These are phyloP conservation scores for Candida piceae DNA, from an alignment of 805 yeast species.

Conservation along the genomic window DNA sequence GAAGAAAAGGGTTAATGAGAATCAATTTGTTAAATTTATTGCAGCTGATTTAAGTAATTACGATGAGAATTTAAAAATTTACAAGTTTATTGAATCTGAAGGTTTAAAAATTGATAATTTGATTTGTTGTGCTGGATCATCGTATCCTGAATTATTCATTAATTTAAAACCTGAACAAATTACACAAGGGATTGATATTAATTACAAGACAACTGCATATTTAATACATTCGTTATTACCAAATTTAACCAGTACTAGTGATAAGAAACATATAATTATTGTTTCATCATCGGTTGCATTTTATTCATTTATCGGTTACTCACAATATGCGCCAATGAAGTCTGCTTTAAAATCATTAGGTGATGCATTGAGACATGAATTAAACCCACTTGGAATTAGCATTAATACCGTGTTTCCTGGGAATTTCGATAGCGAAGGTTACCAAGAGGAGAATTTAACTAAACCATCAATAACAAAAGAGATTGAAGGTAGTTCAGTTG, in stretches of 20 bases:
- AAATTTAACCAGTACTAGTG: constrained; percentile 24
- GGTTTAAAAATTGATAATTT: constrained; percentile 58
- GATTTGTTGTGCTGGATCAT: constrained; percentile 83
- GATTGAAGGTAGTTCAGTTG: constrained; percentile 80
- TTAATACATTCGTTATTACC: constrained; percentile 62
- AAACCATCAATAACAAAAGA: constrained; percentile 78
- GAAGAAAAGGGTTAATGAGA: constrained; percentile 22
- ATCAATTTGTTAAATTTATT: constrained; percentile 37
- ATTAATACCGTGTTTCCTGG: constrained; percentile 84
- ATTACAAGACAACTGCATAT: constrained; percentile 69
- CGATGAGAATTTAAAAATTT: constrained; percentile 40
- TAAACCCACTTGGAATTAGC: constrained; percentile 57
- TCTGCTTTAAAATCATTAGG: constrained; percentile 76
- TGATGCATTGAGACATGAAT: constrained; percentile 77
- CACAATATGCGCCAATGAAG: constrained; percentile 86
- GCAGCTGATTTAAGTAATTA: constrained; percentile 65
- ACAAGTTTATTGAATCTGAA: constrained; percentile 24
- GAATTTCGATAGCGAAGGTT: constrained; percentile 87
- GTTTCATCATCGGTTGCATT: constrained; percentile 78
- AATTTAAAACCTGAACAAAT: constrained; percentile 61
- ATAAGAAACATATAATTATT: constrained; percentile 48
- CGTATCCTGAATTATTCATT: constrained; percentile 70
- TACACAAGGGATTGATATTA: constrained; percentile 55
- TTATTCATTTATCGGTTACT: constrained; percentile 87
- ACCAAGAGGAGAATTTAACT: constrained; percentile 66